Percentiles rank a stretch among this genome's conserved stretches.
Conservation (phyloP, 2,329 filamentous ascomycete genomes). For the Chrysoporthe puriensis region DNA sequence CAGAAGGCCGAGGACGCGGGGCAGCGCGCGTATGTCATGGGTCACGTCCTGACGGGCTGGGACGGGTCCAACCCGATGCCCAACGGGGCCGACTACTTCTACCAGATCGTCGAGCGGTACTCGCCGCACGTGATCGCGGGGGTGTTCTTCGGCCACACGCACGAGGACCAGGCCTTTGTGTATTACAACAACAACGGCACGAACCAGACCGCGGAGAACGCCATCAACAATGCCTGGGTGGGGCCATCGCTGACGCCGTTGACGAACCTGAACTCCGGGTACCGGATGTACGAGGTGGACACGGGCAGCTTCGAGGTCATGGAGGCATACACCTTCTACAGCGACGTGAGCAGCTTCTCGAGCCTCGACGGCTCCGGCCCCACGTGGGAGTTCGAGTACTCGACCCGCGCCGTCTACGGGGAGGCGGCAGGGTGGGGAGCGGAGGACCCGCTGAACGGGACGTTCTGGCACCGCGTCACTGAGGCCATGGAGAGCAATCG, state of each 20-base stretch:
- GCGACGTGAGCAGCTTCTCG: slow-evolving; percentile 46
- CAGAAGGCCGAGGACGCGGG: slow-evolving; percentile 45
- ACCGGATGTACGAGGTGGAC: slow-evolving; percentile 50
- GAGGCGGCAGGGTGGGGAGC: slow-evolving; percentile 44
- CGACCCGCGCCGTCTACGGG: slow-evolving; percentile 47
- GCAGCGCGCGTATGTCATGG: slow-evolving; percentile 48
- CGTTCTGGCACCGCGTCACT: slow-evolving; percentile 62
- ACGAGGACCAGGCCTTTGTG: slow-evolving; percentile 48
- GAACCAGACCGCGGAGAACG: slow-evolving; percentile 44
- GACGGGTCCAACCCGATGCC: slow-evolving; percentile 57
- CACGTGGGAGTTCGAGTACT: slow-evolving; percentile 47
- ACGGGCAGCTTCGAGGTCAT: slow-evolving; percentile 47
- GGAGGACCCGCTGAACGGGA: slow-evolving; percentile 58
- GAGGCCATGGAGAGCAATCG: slow-evolving; percentile 58
- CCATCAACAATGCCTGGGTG: slow-evolving; percentile 46
- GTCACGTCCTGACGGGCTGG: slow-evolving; percentile 56
- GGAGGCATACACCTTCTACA: slow-evolving; percentile 47
- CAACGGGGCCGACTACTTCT: slow-evolving; percentile 46
- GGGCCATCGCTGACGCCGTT: slow-evolving; percentile 52
- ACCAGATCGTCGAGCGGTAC: slow-evolving; percentile 46
- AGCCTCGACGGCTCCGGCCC: slow-evolving; percentile 40
- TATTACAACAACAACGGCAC: slow-evolving; percentile 52
- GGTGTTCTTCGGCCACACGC: slow-evolving; percentile 48
- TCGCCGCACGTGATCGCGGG: slow-evolving; percentile 48
- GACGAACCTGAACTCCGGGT: slow-evolving; percentile 48